These are phyloP conservation scores for Penicillium antarcticum DNA, from an alignment of 495 filamentous ascomycete species.

Conservation along the genomic window DNA sequence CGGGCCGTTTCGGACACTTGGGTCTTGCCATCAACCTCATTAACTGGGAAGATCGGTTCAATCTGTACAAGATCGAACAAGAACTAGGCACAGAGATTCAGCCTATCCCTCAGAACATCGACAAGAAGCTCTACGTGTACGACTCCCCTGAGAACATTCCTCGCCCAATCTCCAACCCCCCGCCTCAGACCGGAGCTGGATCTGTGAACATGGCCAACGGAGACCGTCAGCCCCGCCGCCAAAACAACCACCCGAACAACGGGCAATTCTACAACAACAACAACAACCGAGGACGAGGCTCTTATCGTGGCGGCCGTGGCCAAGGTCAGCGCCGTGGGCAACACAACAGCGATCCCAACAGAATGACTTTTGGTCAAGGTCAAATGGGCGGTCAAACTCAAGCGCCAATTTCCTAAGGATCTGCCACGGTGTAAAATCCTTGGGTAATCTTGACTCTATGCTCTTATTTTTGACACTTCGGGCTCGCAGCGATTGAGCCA, in stretches of 20 bases:
- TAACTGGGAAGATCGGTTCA: slow-evolving; percentile 99
- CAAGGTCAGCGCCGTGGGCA: slow-evolving; percentile 43
- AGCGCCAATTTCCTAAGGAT: slow-evolving; percentile 24
- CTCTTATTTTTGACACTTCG: background rate
- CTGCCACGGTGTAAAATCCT: background rate
- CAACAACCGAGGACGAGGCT: slow-evolving; percentile 31
- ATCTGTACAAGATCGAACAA: slow-evolving; percentile 97
- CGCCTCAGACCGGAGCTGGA: slow-evolving; percentile 22
- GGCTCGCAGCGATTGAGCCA: background rate
- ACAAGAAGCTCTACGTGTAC: slow-evolving; percentile 98
- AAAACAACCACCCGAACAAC: slow-evolving; percentile 33
- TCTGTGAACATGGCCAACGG: slow-evolving; percentile 20
- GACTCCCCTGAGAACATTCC: slow-evolving; percentile 94
- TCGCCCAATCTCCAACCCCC: slow-evolving; percentile 59
- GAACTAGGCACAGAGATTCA: slow-evolving; percentile 97
- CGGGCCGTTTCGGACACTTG: slow-evolving; percentile 93
- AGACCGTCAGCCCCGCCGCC: slow-evolving; percentile 38
- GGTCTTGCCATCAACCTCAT: slow-evolving; percentile 98
- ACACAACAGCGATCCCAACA: slow-evolving; percentile 30
- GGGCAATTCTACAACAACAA: slow-evolving; percentile 35
- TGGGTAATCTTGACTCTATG: background rate
- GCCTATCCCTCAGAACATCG: slow-evolving; percentile 88
- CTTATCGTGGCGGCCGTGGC: slow-evolving; percentile 43
- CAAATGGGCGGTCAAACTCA: slow-evolving; percentile 33
- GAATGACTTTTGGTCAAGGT: slow-evolving; percentile 22